Conservation (phyloP, 179 eudicot species). For the Gypsophila paniculata region DNA sequence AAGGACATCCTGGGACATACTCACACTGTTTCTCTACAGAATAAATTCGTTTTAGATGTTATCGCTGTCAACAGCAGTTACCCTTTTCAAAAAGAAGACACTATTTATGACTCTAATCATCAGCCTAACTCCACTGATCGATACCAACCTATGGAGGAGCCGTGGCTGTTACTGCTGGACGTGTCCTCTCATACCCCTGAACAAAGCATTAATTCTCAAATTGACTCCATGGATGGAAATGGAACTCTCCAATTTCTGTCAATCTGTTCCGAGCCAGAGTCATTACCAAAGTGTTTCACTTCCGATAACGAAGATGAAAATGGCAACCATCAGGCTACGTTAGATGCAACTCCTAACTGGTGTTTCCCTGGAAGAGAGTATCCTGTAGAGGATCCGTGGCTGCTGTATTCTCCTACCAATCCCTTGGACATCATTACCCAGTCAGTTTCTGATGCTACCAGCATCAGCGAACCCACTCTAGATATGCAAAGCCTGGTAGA, state of each 20-base stretch:
- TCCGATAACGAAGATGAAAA: slow-evolving; percentile 17
- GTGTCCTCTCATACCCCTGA: slow-evolving; percentile 27
- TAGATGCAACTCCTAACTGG: slow-evolving; percentile 24
- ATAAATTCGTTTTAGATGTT: slow-evolving; percentile 39
- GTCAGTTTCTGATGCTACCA: slow-evolving; percentile 24
- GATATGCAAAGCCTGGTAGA: slow-evolving; percentile 30
- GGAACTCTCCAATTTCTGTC: slow-evolving; percentile 26
- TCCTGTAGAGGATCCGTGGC: slow-evolving; percentile 91
- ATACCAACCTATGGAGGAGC: slow-evolving; percentile 39
- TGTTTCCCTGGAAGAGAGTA: slow-evolving; percentile 36
- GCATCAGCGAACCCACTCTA: slow-evolving; percentile 24
- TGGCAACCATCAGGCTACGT: slow-evolving; percentile 9
- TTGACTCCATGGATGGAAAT: slow-evolving; percentile 43
- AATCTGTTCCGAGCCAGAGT: slow-evolving; percentile 28
- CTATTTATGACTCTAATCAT: slow-evolving; percentile 20
- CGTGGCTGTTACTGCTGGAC: slow-evolving; percentile 33
- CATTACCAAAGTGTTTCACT: slow-evolving; percentile 21
- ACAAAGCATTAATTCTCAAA: slow-evolving; percentile 51
- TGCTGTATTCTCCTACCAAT: slow-evolving; percentile 40
- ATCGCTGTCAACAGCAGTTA: slow-evolving; percentile 32
- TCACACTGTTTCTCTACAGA: slow-evolving; percentile 31
- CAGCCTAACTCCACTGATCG: slow-evolving; percentile 19
- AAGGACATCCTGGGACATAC: slow-evolving; percentile 34
- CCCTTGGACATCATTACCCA: slow-evolving; percentile 21
- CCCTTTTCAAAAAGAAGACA: slow-evolving; percentile 19